Conservation (phyloP, 495 filamentous ascomycete genomes). For the Hypoxylon subgilvum region DNA sequence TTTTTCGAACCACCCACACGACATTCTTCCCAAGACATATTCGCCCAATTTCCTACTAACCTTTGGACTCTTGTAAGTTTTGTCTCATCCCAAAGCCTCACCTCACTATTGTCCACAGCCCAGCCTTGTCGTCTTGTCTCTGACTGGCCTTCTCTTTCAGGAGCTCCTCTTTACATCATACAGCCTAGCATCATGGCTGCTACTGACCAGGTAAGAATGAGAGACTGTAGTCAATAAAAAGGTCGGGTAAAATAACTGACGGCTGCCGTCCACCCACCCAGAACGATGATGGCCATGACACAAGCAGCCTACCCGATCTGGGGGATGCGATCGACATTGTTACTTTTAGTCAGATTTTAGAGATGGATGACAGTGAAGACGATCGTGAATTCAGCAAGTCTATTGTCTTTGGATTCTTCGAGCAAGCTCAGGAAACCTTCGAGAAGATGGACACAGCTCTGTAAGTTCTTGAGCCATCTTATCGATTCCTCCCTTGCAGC, state of each 20-base stretch:
- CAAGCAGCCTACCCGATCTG: conserved; percentile 46
- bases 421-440: conserved; percentile 88
- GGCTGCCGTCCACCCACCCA: conserved; percentile 10
- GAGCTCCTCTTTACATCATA: conserved; percentile 18
- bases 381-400: conserved; percentile 78
- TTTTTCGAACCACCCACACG: conserved; percentile 39
- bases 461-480: conserved; percentile 61
- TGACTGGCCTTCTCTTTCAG: conserved; percentile 21
- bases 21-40: conserved; percentile 34
- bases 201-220: conserved; percentile 41
- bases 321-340: conserved; percentile 75
- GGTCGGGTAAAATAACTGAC: conserved; percentile 11
- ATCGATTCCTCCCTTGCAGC: too few species aligned
- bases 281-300: conserved; percentile 38
- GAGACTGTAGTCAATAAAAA: conserved; percentile 1
- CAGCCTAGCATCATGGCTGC: conserved; percentile 34
- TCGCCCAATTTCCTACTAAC: conserved; percentile 23
- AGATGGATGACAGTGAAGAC: conserved; percentile 90
- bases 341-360: conserved; percentile 93
- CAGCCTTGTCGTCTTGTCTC: conserved; percentile 24
- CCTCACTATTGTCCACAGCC: conserved; percentile 16
- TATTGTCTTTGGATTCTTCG: conserved; percentile 91
- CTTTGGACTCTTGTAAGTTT: conserved; percentile 10
- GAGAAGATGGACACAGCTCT: conserved; percentile 78
- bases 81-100: conserved; percentile 9